Evolutionary conservation across 2,329 filamentous ascomycete genomes (phyloP), one percentile per base, ranked within the genome.

Genomic region (Cylindrodendrum hubeiense): DNA sequence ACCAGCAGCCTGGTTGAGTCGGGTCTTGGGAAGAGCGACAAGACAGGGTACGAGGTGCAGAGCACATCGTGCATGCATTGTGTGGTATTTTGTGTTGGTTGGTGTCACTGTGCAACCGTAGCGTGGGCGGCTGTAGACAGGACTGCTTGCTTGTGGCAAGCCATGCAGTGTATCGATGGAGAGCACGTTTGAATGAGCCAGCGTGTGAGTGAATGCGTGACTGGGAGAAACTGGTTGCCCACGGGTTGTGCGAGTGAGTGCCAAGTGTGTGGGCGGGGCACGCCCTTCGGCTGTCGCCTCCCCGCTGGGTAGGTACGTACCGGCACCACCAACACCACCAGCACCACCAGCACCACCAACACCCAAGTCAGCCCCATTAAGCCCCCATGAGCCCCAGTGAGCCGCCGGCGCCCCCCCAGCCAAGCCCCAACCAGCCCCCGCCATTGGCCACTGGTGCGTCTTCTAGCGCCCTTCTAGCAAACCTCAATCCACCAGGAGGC

Each of bases 401-500:
- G 22, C 63, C 37, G 34, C 51, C 41, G 43, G 57, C 51, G 53
- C 61, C 47, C 55, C 52, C 49, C 58, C 53, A 57, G 52, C 53
- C 50, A 49, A 59, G 53, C 46, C 58, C 60, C 65, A 52, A 30
- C 43, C 52, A 66, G 63, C 49, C 59, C 46, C 52, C 63, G 63
- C 51, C 34, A 67, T 63, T 70, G 60, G 60, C 60, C 68, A 65
- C 66, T 62, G 50, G 62, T 21, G 63, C 57, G 49, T 65, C 63
- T 75, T 75, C 73, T 75, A 75, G 73, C 71, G 71, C 51, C 67
- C 61, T 74, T 74, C 72, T 73, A 74, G 72, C 57, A 68, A 62
- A 39, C 46, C 60, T 65, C 67, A 60, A 61, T 51, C 39, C 41
- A 47, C 24, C 26, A 21, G 47, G 53, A 34, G 58, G 59, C 56